Evolutionary conservation across 768 basidiomycete species (phyloP).

Genomic region (Lentinula detonsa): DNA sequence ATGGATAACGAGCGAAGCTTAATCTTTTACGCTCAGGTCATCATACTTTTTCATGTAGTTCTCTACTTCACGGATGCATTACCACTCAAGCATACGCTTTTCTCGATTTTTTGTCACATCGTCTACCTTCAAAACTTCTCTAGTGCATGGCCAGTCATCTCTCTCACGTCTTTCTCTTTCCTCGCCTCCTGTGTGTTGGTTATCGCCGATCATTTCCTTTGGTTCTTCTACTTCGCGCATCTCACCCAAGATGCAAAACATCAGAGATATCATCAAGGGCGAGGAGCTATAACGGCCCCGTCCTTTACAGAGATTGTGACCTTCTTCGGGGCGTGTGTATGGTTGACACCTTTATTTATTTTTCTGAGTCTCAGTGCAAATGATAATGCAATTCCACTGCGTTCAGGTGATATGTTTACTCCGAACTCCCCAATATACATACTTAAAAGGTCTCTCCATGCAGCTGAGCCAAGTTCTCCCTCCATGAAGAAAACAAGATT

Average conservation of each 20-base stretch:
- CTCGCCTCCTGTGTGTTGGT: conserved; percentile 81
- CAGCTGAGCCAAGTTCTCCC: conserved; percentile 39
- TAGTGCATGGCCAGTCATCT: conserved; percentile 85
- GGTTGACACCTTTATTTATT: conserved; percentile 86
- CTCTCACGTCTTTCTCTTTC: conserved; percentile 80
- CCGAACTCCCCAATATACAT: not conserved
- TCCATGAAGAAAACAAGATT: conserved; percentile 18
- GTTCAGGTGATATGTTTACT: conserved; percentile 35
- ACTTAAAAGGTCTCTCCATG: not conserved
- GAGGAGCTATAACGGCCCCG: conserved; percentile 25
- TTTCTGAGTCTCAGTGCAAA: conserved; percentile 96
- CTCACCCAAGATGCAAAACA: conserved; percentile 60
- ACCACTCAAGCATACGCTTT: conserved; percentile 65
- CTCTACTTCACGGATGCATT: conserved; percentile 79
- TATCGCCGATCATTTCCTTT: conserved; percentile 86
- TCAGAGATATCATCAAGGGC: conserved; percentile 37
- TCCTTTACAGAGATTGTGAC: conserved; percentile 74
- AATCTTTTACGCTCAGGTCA: conserved; percentile 39
- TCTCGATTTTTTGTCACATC: conserved; percentile 80
- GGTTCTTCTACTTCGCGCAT: conserved; percentile 93
- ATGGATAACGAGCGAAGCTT: not conserved
- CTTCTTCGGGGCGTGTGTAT: conserved; percentile 82
- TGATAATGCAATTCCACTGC: conserved; percentile 86
- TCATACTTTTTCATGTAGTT: conserved; percentile 72
- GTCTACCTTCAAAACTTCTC: conserved; percentile 95